Evolutionary conservation across 1,284 basidiomycete genomes (phyloP).

Genomic region (Ceratobasidium sp.): DNA sequence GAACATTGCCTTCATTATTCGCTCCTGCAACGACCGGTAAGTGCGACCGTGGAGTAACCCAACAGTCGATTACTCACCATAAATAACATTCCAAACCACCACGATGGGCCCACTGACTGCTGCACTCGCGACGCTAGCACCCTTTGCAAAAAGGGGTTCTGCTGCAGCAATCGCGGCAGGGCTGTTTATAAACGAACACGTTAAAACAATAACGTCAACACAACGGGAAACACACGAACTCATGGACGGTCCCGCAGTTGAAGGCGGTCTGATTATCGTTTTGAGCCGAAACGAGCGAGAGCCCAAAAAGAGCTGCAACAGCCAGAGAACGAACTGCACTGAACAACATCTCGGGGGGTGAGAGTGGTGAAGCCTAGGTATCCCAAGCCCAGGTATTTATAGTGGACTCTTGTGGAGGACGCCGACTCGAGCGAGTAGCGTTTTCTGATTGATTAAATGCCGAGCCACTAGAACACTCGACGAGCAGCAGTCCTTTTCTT

Average conservation of each 20-base stretch:
- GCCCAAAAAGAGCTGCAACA: neutral
- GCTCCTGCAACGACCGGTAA: neutral
- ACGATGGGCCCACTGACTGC: neutral
- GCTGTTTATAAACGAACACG: neutral
- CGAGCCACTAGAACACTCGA: neutral
- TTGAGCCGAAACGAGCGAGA: constrained; percentile 7
- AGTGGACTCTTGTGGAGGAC: neutral
- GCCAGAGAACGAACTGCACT: neutral
- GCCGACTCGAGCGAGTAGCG: neutral
- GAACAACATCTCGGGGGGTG: neutral
- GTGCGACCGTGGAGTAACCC: no score
- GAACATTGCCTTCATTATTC: neutral
- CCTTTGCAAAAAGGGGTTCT: neutral
- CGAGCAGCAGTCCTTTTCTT: neutral
- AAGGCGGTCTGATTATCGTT: neutral
- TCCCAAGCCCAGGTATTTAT: neutral
- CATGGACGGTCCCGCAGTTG: neutral
- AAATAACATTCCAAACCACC: neutral
- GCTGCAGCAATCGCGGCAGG: neutral
- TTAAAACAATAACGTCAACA: neutral
- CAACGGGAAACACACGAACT: neutral
- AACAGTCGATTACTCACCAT: neutral
- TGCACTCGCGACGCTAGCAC: neutral
- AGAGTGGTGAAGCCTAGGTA: neutral
- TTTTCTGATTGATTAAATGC: neutral